Evolutionary conservation across 176 grass and related monocot genomes (phyloP), one percentile per base, ranked within the genome.

Genomic region (Saccharum officinarum): DNA sequence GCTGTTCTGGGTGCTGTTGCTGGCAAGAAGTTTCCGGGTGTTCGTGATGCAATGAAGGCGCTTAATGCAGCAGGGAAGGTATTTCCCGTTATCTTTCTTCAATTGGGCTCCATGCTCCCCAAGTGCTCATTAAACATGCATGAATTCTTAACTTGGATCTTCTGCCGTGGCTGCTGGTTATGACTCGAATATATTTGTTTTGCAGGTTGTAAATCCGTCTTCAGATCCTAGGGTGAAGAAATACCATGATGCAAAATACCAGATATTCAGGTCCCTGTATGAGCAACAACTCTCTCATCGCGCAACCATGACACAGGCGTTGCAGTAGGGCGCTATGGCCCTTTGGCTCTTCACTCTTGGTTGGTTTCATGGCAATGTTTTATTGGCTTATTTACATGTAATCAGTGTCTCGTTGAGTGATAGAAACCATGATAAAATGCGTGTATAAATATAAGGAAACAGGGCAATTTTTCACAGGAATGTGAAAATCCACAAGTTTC

Each of bases 1-100:
- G 90, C 93, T 78, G 86, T 98, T 59, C 88, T 98, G 67, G 97
- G 97, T 84, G 89, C 93, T 83, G 93, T 98, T 76, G 97, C 97
- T 77, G 92, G 84, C 25, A 94, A 91, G 71, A 98, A 91, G 69
- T 92, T 89, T 83, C 37, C 73, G 5, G 77, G 91, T 4, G 75
- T 98, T 82, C 89, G 71, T 30, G 86, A 90, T 64, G 93, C 97
- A 16, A 98, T 98, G 93, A 94, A 94, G 89, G 84, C 82, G 10
- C 77, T 98, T 78, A 94, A 96, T 92, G 97, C 93, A 84, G 83
- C 93, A 67, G 93, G 97, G 31, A 77, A 94, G 88, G 93, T 89
- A 89, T 73, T 54, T 78, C 5, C 71, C 83, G 63, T 25, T 26
- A 30, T 4, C 11, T 36, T 85, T 69, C 79, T 69, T 69, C n/a